These are phyloP conservation scores for Blastocystis sp. DNA, from an alignment of 352 stramenopile species.

Conservation along the genomic window DNA sequence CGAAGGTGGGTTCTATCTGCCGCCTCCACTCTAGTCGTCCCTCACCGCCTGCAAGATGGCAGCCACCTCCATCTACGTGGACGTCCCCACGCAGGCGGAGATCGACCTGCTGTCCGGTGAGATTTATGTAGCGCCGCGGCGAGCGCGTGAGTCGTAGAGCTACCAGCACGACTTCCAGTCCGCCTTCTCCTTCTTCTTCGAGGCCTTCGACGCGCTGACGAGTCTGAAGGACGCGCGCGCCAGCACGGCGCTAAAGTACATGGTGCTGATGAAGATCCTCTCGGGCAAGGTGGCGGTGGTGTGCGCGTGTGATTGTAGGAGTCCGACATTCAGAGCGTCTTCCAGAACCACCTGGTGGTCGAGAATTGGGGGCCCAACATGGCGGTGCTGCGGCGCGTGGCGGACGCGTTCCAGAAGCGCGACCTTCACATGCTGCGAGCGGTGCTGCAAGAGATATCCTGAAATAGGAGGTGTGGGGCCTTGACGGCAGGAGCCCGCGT, in stretches of 20 bases:
- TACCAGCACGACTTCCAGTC: slow-evolving; percentile 98
- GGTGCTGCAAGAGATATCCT: slow-evolving; percentile 78
- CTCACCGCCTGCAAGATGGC: slow-evolving; percentile 92
- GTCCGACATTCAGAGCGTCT: slow-evolving; percentile 87
- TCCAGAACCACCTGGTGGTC: slow-evolving; percentile 90
- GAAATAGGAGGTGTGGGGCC: slow-evolving; percentile 73
- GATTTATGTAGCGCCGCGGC: slow-evolving; percentile 55
- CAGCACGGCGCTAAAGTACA: slow-evolving; percentile 90
- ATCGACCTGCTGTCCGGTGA: slow-evolving; percentile 75
- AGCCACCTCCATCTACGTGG: slow-evolving; percentile 95
- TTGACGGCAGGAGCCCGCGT: slow-evolving; percentile 78
- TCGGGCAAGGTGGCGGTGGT: slow-evolving; percentile 75
- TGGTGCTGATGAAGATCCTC: slow-evolving; percentile 93
- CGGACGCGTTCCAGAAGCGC: slow-evolving; percentile 86
- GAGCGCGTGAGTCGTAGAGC: slow-evolving; percentile 81
- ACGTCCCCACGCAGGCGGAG: slow-evolving; percentile 86
- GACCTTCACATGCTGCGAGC: slow-evolving; percentile 85
- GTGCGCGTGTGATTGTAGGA: slow-evolving; percentile 70
- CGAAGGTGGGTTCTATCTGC: slow-evolving; percentile 73
- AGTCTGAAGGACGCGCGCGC: slow-evolving; percentile 82
- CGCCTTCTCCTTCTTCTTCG: slow-evolving; percentile 98
- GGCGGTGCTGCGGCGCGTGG: slow-evolving; percentile 91
- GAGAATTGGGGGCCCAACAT: slow-evolving; percentile 92
- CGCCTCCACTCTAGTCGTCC: slow-evolving; percentile 79
- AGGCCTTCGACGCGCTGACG: slow-evolving; percentile 90